A percentile compares a stretch with the other conserved stretches of the same genome.
Conservation (phyloP, 306 rosid species). For the Prunus padus region DNA sequence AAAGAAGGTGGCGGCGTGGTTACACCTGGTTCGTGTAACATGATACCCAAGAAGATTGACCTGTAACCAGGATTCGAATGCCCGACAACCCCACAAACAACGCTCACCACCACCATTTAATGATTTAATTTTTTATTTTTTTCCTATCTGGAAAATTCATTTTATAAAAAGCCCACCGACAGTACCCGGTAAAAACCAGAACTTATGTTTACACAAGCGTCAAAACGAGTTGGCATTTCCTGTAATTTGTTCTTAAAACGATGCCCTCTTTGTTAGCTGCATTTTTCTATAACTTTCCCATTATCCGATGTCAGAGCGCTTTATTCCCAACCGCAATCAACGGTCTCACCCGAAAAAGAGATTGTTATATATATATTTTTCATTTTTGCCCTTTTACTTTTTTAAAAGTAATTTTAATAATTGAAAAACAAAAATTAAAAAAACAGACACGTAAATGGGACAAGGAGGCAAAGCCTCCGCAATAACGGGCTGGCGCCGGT, state of each 20-base stretch:
- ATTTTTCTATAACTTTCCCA: not conserved
- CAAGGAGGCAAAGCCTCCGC: constrained; percentile 54
- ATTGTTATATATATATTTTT: not conserved
- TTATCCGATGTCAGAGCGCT: constrained; percentile 48
- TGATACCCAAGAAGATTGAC: constrained; percentile 31
- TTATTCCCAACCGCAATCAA: constrained; percentile 99
- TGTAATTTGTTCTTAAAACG: not conserved
- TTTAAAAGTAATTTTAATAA: constrained; percentile 15
- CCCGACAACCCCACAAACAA: constrained; percentile 56
- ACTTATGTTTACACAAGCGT: not conserved
- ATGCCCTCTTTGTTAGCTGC: not conserved
- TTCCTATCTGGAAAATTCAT: not conserved
- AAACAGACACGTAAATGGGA: constrained; percentile 42
- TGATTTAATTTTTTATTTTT: constrained; percentile 1
- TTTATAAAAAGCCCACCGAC: constrained; percentile 49
- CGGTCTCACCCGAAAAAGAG: constrained; percentile 67
- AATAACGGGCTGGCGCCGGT: constrained; percentile 51
- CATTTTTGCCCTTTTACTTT: not conserved
- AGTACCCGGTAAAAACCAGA: constrained; percentile 14
- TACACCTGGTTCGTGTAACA: constrained; percentile 28
- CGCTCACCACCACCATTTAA: constrained; percentile 25
- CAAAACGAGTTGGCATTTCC: constrained; percentile 6
- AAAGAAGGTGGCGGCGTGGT: constrained; percentile 18
- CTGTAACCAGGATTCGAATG: constrained; percentile 34
- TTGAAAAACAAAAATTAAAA: not conserved